Evolutionary conservation across 805 yeast species (phyloP).

Genomic region (Maudiozyma bulderi): DNA sequence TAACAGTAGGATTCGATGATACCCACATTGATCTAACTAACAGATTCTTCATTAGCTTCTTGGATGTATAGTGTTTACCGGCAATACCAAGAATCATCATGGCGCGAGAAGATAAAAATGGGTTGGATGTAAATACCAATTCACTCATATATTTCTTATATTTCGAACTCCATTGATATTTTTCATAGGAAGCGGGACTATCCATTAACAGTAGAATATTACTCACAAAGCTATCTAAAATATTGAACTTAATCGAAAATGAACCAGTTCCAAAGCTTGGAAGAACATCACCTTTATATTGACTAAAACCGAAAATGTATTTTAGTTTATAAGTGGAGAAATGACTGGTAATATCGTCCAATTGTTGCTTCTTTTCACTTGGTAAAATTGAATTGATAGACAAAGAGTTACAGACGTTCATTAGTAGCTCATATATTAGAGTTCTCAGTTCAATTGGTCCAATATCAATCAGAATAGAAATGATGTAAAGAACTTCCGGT

Average conservation of each 20-base stretch:
- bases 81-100: constrained; percentile 61
- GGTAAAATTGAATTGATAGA: constrained; percentile 47
- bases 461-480: constrained; percentile 46
- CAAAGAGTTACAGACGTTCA: constrained; percentile 63
- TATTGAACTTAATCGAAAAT: constrained; percentile 31
- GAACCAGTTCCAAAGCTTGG: constrained; percentile 29
- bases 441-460: constrained; percentile 48
- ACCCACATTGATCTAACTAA: constrained; percentile 28
- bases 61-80: constrained; percentile 53
- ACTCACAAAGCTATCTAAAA: constrained; percentile 52
- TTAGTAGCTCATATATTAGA: constrained; percentile 49
- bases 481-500: constrained; percentile 62
- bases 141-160: constrained; percentile 59
- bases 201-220: constrained; percentile 44
- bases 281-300: constrained; percentile 36
- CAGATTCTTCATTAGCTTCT: constrained; percentile 34
- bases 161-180: constrained; percentile 48
- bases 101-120: constrained; percentile 60
- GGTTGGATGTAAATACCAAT: constrained; percentile 45
- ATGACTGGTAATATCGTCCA: constrained; percentile 36
- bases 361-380: constrained; percentile 29
- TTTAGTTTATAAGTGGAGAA: constrained; percentile 53
- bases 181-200: constrained; percentile 36
- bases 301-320: constrained; percentile 59
- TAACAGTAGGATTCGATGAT: constrained; percentile 26